Conservation (phyloP, 1,284 basidiomycete genomes). For the Ganoderma leucocontextum region DNA sequence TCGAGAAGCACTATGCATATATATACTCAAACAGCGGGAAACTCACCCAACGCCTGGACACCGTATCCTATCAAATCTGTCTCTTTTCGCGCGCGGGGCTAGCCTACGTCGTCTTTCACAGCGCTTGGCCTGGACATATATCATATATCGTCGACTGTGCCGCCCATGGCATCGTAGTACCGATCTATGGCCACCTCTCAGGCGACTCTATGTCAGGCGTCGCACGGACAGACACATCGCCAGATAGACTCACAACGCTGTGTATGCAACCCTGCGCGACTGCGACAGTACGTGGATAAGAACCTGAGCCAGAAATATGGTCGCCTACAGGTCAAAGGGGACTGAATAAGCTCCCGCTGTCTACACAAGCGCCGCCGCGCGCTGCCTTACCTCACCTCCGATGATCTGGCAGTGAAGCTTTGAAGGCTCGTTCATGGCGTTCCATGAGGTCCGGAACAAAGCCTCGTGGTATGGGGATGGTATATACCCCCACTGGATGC, state of each 20-base stretch:
- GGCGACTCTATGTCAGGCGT: neutral
- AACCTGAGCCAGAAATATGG: too few relatives aligned
- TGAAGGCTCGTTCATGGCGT: neutral
- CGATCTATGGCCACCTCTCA: neutral
- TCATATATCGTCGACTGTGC: neutral
- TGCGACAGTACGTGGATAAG: too few relatives aligned
- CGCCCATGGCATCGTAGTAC: too few relatives aligned
- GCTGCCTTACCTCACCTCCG: neutral
- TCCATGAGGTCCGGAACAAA: neutral
- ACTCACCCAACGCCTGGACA: neutral
- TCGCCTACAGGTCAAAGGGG: neutral
- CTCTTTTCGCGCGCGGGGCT: neutral
- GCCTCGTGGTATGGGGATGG: neutral
- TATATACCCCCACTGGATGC: neutral
- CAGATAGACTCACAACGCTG: neutral
- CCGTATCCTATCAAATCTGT: too few relatives aligned
- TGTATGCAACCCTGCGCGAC: neutral
- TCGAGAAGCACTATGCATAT: neutral
- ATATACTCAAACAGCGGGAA: neutral
- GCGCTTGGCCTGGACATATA: neutral
- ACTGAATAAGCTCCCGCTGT: neutral
- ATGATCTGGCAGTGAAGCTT: too few relatives aligned
- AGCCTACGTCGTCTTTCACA: neutral
- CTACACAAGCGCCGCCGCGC: neutral
- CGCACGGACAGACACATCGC: neutral